Evolutionary conservation across 1,284 basidiomycete species (phyloP), one percentile per base, ranked within the genome.

Genomic region (Pseudozyma pruni): DNA sequence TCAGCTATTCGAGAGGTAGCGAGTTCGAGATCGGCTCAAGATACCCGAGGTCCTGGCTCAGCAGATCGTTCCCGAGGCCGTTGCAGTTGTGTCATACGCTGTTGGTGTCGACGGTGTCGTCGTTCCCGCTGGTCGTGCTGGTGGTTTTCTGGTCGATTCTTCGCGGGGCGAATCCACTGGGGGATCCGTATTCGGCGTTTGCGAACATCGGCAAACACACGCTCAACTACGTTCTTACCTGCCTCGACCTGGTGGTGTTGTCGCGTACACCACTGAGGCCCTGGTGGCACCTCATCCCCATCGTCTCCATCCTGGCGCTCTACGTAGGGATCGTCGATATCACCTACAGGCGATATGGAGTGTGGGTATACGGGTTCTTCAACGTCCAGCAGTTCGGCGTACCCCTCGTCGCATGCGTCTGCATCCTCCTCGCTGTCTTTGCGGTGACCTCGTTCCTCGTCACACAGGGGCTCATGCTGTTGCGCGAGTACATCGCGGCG

Each of bases 141-240:
- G 82, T 86, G 31, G 87, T 90, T 0, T 91, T 84, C 76, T 91
- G 90, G 90, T 74, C 84, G 0, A 72, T 90, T 8, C 83, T 91
- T 3, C 79, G 81, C 5, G 63, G 56, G 0, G 20, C 52, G 0
- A 10, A 10, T 9, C 25, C 68, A 0, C 86, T 86, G 0, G 87
- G 89, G 62, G 22, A 72, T 87, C 88, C 85, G 5, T 91, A 88
- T 86, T 23, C 70, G 87, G 88, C 85, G 3, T 91, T 87, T 86
- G 76, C 80, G 14, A 89, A 89, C 76, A 83, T 89, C 41, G 87
- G 89, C 20, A 77, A 86, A 10, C 90, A 91, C 73, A 85, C 85
- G 0, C 79, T 91, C 61, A 91, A 91, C 81, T 81, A 84, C 22
- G 83, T 76, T 2, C 87, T 89, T 72, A 86, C 85, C 0, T 76